Conservation (phyloP, 768 basidiomycete species). For the Phaeolepiota aurea region DNA sequence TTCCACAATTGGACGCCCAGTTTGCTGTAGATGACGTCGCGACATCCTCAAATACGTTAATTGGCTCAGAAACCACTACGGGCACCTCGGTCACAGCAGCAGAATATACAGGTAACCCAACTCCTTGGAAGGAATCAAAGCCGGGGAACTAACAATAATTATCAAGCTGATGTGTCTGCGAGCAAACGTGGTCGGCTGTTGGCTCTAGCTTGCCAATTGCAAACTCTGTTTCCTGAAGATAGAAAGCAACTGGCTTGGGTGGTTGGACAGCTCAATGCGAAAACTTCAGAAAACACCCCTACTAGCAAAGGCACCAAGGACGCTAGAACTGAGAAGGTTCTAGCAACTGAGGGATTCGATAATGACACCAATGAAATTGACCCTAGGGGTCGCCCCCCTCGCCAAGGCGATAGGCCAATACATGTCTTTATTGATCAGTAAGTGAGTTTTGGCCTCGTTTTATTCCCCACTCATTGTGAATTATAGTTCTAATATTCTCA, state of each 20-base stretch:
- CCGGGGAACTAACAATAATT: no score
- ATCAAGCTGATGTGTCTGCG: not conserved
- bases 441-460: conserved; percentile 16
- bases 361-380: conserved; percentile 23
- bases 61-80: no score
- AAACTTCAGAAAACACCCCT: conserved; percentile 6
- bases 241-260: conserved; percentile 16
- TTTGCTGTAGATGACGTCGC: no score
- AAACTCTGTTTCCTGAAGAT: conserved; percentile 50
- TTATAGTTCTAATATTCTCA: conserved; percentile 77
- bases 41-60: no score
- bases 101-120: no score
- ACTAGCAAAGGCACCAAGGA: conserved; percentile 11
- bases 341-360: conserved; percentile 10
- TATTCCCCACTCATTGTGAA: conserved; percentile 14
- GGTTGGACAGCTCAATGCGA: conserved; percentile 14
- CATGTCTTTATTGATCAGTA: conserved; percentile 57
- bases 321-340: conserved; percentile 7
- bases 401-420: conserved; percentile 23
- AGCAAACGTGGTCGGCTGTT: conserved; percentile 32
- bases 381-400: conserved; percentile 23
- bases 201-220: conserved; percentile 46
- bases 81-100: no score
- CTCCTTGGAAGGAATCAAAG: no score
- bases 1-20: no score